Conservation (phyloP, 148 eudicot genomes). For the Diospyros kaki region DNA sequence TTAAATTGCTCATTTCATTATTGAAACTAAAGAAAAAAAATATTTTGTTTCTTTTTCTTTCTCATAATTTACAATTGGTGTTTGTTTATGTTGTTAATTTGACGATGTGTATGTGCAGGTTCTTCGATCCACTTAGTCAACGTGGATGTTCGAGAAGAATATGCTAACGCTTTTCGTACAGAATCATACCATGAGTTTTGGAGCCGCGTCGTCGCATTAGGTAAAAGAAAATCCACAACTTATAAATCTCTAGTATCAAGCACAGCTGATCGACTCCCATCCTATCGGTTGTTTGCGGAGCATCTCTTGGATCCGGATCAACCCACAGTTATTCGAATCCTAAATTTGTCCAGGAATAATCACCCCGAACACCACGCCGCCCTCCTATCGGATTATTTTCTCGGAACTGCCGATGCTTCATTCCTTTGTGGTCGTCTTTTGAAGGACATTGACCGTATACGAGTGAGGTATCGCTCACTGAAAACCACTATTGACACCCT, state of each 20-base stretch:
- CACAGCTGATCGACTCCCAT: constrained; percentile 68
- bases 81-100: too few relatives aligned
- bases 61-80: too few relatives aligned
- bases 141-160: constrained; percentile 78
- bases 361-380: constrained; percentile 31
- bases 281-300: constrained; percentile 78
- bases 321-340: constrained; percentile 42
- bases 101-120: constrained; percentile 17
- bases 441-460: constrained; percentile 54
- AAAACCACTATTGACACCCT: constrained; percentile 30
- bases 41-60: too few relatives aligned
- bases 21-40: too few relatives aligned
- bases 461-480: constrained; percentile 33
- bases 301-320: constrained; percentile 88
- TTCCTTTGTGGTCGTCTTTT: constrained; percentile 54
- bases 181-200: constrained; percentile 82
- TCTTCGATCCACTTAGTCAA: not conserved
- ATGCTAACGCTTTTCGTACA: constrained; percentile 92
- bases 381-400: constrained; percentile 61
- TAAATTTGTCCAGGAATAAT: constrained; percentile 17
- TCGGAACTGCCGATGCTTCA: constrained; percentile 61
- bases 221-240: constrained; percentile 19
- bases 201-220: constrained; percentile 60
- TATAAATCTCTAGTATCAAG: constrained; percentile 42
- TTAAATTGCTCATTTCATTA: too few relatives aligned